Conservation (phyloP, 1,284 basidiomycete genomes). For the Mrakiaceae sp. region DNA sequence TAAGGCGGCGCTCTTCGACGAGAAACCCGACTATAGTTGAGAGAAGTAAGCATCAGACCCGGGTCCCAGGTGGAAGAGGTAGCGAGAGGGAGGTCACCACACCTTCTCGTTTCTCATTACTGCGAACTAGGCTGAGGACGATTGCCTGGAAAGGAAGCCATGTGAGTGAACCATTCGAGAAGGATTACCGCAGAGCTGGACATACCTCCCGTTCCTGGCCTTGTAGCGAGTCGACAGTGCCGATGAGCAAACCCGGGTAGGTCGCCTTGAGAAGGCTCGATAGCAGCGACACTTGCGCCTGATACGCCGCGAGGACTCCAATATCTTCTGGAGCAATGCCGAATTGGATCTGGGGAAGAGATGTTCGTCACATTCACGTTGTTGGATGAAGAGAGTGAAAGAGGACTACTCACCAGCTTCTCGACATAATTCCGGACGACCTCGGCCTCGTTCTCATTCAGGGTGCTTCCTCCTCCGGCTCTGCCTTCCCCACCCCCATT, state of each 20-base stretch:
- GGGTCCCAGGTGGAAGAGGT: neutral
- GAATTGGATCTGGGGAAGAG: constrained; percentile 45
- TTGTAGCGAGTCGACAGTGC: constrained; percentile 87
- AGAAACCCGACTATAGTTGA: constrained; percentile 61
- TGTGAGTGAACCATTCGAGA: neutral
- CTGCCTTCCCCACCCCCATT: neutral
- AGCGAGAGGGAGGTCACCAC: constrained; percentile 16
- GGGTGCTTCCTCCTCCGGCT: constrained; percentile 53
- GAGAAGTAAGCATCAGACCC: constrained; percentile 3
- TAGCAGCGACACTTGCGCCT: constrained; percentile 77
- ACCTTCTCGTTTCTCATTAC: constrained; percentile 46
- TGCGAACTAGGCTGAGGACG: constrained; percentile 43
- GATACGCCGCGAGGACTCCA: constrained; percentile 88
- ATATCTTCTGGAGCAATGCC: constrained; percentile 67
- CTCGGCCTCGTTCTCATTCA: constrained; percentile 84
- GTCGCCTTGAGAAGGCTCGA: constrained; percentile 59
- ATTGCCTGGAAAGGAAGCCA: constrained; percentile 51
- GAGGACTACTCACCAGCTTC: constrained; percentile 49
- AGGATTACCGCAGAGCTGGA: neutral
- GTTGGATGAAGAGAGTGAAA: neutral
- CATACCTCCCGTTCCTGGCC: constrained; percentile 54
- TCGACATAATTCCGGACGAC: constrained; percentile 73
- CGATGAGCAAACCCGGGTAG: constrained; percentile 67
- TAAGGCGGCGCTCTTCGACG: constrained; percentile 76
- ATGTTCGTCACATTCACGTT: neutral